Percentiles rank a stretch among this genome's conserved stretches.
Evolutionary conservation across 768 basidiomycete genomes (phyloP).

Genomic region (Cantharellus anzutake): DNA sequence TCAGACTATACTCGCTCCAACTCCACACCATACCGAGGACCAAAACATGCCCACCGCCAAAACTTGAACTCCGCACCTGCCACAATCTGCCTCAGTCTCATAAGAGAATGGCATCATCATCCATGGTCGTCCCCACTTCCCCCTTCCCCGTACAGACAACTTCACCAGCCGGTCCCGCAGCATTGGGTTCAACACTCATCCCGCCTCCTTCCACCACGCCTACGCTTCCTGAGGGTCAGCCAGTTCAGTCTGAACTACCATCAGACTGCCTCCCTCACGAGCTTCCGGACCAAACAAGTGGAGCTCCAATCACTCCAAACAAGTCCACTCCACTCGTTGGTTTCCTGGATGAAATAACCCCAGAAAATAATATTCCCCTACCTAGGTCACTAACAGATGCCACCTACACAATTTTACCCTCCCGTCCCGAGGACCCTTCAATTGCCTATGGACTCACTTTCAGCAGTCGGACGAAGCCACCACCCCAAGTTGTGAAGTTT

Average conservation of each 20-base stretch:
- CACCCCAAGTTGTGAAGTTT: conserved; percentile 5
- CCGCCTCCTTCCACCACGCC: not conserved
- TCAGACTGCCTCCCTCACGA: no score
- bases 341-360: no score
- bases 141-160: not conserved
- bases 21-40: not conserved
- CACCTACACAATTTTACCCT: not conserved
- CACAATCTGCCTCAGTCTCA: not conserved
- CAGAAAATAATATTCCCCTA: no score
- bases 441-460: conserved; percentile 5
- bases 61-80: not conserved
- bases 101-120: not conserved
- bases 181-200: not conserved
- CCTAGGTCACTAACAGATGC: not conserved
- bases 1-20: not conserved
- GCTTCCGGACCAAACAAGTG: no score
- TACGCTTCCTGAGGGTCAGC: no score
- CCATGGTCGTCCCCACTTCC: not conserved
- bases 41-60: not conserved
- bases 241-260: no score
- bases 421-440: not conserved
- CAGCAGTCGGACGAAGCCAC: conserved; percentile 7
- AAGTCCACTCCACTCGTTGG: no score
- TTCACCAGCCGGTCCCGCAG: not conserved
- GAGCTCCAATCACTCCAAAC: no score